Conservation (phyloP, 75 land plant species). For the Selaginella tamariscina region DNA sequence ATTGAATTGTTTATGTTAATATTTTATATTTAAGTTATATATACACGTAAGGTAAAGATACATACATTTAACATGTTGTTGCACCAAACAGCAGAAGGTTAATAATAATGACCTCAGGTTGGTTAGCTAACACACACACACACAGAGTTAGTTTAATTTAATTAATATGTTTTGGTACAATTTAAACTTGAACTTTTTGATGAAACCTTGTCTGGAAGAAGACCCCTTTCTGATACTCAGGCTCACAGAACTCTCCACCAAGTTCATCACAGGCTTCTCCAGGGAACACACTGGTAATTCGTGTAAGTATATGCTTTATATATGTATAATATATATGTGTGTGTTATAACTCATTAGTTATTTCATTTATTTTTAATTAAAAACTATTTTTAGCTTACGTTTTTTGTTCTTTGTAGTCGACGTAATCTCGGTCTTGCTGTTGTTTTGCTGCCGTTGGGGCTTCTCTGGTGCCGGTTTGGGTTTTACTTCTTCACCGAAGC, state of each 20-base stretch:
- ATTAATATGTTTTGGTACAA: too few species aligned
- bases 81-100: too few species aligned
- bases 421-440: constrained; percentile 17
- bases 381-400: constrained; percentile 12
- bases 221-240: constrained; percentile 37
- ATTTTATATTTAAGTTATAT: too few species aligned
- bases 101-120: too few species aligned
- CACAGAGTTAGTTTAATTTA: too few species aligned
- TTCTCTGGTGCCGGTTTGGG: not conserved
- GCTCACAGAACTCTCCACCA: constrained; percentile 67
- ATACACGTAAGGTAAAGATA: too few species aligned
- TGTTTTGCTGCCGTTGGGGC: not conserved
- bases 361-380: too few species aligned
- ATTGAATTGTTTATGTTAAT: too few species aligned
- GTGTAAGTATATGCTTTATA: too few species aligned
- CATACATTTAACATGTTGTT: too few species aligned
- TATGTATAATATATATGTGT: too few species aligned
- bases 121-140: too few species aligned
- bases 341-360: not conserved
- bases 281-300: constrained; percentile 50
- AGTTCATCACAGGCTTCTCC: constrained; percentile 80
- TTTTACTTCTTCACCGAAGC: constrained; percentile 20
- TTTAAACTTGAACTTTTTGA: not conserved
- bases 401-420: constrained; percentile 16
- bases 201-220: constrained; percentile 17